Conservation (phyloP, 495 filamentous ascomycete genomes). For the Cercophora scortea region DNA sequence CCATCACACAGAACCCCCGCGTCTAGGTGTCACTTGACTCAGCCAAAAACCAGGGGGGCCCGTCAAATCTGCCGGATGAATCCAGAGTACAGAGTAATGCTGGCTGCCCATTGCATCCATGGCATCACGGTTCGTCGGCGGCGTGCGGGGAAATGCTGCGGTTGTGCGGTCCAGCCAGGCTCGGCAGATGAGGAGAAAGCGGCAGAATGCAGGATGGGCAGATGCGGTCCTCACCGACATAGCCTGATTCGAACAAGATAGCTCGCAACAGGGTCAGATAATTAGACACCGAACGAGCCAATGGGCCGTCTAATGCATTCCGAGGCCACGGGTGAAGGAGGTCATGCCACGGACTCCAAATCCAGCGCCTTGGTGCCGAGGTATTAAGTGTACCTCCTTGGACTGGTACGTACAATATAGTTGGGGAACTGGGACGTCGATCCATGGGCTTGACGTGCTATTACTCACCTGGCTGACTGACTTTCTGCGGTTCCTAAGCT, state of each 20-base stretch:
- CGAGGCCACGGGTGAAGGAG: too few species aligned
- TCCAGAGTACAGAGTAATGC: neutral
- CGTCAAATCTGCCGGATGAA: neutral
- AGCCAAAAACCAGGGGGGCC: neutral
- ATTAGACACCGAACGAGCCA: too few species aligned
- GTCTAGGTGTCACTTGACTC: neutral
- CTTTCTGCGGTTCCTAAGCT: too few species aligned
- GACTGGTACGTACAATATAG: too few species aligned
- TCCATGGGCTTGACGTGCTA: too few species aligned
- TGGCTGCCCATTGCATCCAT: neutral
- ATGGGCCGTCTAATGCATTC: too few species aligned
- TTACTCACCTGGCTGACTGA: too few species aligned
- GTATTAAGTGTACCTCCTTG: too few species aligned
- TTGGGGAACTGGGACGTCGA: too few species aligned
- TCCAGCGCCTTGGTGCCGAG: too few species aligned
- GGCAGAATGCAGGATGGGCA: neutral
- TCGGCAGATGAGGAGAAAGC: constrained; percentile 8
- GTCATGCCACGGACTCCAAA: too few species aligned
- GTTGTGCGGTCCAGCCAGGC: neutral
- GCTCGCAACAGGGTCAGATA: neutral
- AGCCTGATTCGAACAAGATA: neutral
- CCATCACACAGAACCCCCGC: too few species aligned
- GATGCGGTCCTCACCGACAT: neutral
- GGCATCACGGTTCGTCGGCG: neutral
- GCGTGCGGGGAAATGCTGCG: neutral